These are phyloP conservation scores for Amaranthus palmeri DNA, from an alignment of 148 eudicot species.

Conservation along the genomic window DNA sequence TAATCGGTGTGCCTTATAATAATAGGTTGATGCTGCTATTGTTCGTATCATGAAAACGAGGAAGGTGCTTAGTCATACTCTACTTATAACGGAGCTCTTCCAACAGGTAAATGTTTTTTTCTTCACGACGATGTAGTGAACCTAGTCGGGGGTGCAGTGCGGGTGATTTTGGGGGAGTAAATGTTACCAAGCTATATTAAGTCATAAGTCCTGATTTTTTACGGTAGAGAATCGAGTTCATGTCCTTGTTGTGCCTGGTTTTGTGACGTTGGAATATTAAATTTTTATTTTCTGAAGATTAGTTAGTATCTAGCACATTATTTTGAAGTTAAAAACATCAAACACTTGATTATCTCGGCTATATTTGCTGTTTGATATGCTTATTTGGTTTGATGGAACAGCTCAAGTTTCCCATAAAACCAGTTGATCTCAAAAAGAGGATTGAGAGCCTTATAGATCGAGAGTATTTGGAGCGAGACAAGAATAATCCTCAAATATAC, in stretches of 20 bases:
- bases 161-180: too few species aligned
- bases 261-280: too few species aligned
- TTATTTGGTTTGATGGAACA: conserved; percentile 35
- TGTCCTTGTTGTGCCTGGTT: too few species aligned
- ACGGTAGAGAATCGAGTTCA: neutral
- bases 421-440: conserved; percentile 95
- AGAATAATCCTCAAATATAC: conserved; percentile 91
- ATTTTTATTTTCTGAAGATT: too few species aligned
- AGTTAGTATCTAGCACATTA: too few species aligned
- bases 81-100: conserved; percentile 89
- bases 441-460: conserved; percentile 94
- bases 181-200: too few species aligned
- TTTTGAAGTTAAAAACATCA: too few species aligned
- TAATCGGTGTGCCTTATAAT: conserved; percentile 7
- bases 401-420: conserved; percentile 97
- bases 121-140: neutral
- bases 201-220: too few species aligned
- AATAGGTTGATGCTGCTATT: conserved; percentile 96
- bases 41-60: conserved; percentile 99
- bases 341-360: neutral
- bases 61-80: conserved; percentile 92
- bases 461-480: conserved; percentile 95
- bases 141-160: too few species aligned
- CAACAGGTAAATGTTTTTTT: conserved; percentile 60
- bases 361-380: neutral